Evolutionary conservation across 192 early-diverging fungal genomes (phyloP).

Genomic region (Dissophora ornata): DNA sequence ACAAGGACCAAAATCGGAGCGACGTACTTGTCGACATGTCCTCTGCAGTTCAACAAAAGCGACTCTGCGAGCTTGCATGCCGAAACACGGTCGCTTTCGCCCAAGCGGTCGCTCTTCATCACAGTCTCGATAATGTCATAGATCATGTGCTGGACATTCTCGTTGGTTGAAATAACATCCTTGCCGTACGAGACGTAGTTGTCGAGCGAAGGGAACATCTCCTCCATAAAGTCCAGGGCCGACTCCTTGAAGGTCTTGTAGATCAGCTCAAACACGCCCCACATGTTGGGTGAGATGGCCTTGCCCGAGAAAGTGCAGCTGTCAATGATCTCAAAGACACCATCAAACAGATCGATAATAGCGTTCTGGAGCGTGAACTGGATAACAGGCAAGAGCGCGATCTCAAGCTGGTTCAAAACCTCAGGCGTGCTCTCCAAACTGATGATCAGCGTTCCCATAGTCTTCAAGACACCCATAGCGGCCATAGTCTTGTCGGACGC

Average conservation of each 20-base stretch:
- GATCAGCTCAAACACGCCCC: slow-evolving; percentile 84
- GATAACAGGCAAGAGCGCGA: slow-evolving; percentile 80
- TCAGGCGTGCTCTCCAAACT: slow-evolving; percentile 86
- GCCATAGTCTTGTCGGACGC: slow-evolving; percentile 89
- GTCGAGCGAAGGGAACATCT: slow-evolving; percentile 90
- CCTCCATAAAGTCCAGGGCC: slow-evolving; percentile 88
- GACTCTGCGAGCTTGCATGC: slow-evolving; percentile 89
- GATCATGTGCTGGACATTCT: slow-evolving; percentile 77
- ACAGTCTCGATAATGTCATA: slow-evolving; percentile 90
- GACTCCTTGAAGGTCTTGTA: slow-evolving; percentile 84
- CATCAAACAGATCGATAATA: slow-evolving; percentile 84
- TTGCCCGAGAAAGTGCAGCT: slow-evolving; percentile 87
- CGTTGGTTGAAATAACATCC: slow-evolving; percentile 75
- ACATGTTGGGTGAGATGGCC: slow-evolving; percentile 84
- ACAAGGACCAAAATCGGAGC: slow-evolving; percentile 78
- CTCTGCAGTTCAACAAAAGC: slow-evolving; percentile 86
- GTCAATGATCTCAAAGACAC: slow-evolving; percentile 91
- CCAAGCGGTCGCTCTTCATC: slow-evolving; percentile 79
- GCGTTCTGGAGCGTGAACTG: slow-evolving; percentile 82
- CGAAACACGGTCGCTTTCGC: slow-evolving; percentile 83
- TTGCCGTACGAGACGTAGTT: slow-evolving; percentile 92
- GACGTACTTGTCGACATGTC: slow-evolving; percentile 82
- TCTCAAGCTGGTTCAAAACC: slow-evolving; percentile 84
- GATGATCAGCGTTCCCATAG: slow-evolving; percentile 87
- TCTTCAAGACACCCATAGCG: slow-evolving; percentile 90